These are phyloP conservation scores for Tricharina praecox DNA, from an alignment of 495 filamentous ascomycete genomes.

Conservation along the genomic window DNA sequence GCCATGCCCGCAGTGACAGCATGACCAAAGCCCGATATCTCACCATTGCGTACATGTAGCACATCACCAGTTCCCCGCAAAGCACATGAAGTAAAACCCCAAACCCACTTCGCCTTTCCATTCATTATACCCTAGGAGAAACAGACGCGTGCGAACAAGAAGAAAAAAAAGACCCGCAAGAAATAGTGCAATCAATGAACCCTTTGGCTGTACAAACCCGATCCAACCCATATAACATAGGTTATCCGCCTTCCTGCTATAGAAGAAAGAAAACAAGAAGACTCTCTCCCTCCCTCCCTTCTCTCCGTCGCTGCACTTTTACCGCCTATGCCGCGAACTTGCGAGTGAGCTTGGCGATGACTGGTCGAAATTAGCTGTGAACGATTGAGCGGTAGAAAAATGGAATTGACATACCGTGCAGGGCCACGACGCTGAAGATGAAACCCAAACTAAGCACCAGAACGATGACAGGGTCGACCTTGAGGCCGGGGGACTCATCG, in stretches of 20 bases:
- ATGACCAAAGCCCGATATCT: no score
- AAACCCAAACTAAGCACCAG: constrained; percentile 87
- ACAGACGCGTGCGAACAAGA: background rate
- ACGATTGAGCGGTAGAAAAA: background rate
- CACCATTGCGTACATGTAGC: no score
- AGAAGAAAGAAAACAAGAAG: background rate
- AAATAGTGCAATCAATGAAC: background rate
- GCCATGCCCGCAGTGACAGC: no score
- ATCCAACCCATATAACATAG: background rate
- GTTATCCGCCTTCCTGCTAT: background rate
- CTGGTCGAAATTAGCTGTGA: constrained; percentile 32
- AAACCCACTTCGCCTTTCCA: background rate
- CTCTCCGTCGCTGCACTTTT: background rate
- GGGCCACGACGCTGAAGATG: constrained; percentile 93
- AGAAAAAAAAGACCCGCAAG: background rate
- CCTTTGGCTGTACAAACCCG: background rate
- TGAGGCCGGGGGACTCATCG: constrained; percentile 86
- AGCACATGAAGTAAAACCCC: background rate
- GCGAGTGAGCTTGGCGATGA: constrained; percentile 91
- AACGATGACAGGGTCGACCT: constrained; percentile 94
- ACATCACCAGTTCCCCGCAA: no score
- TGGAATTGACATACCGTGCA: constrained; percentile 58
- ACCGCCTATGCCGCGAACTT: constrained; percentile 74
- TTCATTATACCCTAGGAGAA: background rate
- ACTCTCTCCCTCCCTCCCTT: background rate